Conservation (phyloP, 2,329 filamentous ascomycete genomes). For the Aciculosporium take region DNA sequence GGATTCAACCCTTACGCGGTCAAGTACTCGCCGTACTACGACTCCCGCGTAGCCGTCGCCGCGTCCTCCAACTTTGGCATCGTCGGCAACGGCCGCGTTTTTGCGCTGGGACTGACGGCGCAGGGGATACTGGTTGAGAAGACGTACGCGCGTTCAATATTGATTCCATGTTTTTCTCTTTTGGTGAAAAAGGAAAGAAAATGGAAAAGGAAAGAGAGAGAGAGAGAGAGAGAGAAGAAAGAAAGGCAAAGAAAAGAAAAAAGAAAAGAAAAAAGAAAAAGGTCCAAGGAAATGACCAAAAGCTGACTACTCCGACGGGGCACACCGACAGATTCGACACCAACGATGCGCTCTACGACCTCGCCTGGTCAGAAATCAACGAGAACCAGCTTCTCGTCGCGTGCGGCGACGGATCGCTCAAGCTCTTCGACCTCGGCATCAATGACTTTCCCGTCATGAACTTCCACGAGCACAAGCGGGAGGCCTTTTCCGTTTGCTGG, state of each 20-base stretch:
- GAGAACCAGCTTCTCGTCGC: constrained; percentile 86
- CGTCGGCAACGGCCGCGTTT: constrained; percentile 87
- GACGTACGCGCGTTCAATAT: too few species aligned
- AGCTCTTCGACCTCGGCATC: constrained; percentile 77
- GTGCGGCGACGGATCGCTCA: constrained; percentile 85
- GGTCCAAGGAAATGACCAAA: not conserved
- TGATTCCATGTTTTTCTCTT: constrained; percentile 14
- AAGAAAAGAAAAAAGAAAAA: not conserved
- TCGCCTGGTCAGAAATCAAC: constrained; percentile 90
- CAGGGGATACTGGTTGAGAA: constrained; percentile 76
- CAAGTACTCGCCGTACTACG: constrained; percentile 97
- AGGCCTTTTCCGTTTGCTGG: constrained; percentile 88
- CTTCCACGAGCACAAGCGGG: constrained; percentile 85
- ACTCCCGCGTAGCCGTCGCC: constrained; percentile 81
- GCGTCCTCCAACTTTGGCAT: constrained; percentile 92
- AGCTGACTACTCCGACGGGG: not conserved
- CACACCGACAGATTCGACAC: constrained; percentile 67
- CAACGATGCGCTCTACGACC: constrained; percentile 90
- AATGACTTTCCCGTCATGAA: constrained; percentile 77
- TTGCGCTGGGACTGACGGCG: constrained; percentile 67
- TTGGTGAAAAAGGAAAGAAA: not conserved
- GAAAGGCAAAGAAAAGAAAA: not conserved
- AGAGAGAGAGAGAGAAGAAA: too few species aligned
- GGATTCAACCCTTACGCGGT: constrained; percentile 94
- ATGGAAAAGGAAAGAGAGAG: too few species aligned